Conservation (phyloP, 1,284 basidiomycete genomes). For the Naganishia sp. region DNA sequence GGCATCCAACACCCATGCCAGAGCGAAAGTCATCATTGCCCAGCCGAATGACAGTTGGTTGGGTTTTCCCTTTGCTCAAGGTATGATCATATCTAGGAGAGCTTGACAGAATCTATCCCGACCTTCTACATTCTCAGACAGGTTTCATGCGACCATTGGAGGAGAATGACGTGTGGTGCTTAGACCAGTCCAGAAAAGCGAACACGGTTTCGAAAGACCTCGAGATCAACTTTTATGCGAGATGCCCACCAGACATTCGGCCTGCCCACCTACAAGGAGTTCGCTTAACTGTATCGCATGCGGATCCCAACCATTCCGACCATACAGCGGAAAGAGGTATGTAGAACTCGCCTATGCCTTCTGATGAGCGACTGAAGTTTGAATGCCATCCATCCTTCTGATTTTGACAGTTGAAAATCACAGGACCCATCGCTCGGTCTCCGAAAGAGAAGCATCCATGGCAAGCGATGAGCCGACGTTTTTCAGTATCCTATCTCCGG, state of each 20-base stretch:
- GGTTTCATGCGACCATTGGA: conserved; percentile 24
- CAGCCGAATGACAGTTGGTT: not conserved
- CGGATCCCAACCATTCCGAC: not conserved
- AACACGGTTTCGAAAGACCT: conserved; percentile 7
- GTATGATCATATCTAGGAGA: not conserved
- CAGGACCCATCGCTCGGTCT: too few species aligned
- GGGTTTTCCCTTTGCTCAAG: not conserved
- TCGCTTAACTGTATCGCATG: not conserved
- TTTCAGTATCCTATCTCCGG: too few species aligned
- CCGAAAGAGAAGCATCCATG: too few species aligned
- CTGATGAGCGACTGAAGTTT: not conserved
- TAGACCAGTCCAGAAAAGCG: conserved; percentile 10
- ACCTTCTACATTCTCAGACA: not conserved
- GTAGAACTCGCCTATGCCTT: not conserved
- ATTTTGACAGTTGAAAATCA: not conserved
- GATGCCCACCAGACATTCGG: conserved; percentile 19
- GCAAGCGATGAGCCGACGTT: too few species aligned
- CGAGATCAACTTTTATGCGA: conserved; percentile 24
- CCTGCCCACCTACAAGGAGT: not conserved
- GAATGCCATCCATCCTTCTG: not conserved
- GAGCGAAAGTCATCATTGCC: not conserved
- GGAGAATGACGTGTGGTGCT: conserved; percentile 24
- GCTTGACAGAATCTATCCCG: not conserved
- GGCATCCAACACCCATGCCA: not conserved
- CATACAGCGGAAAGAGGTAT: not conserved